Conservation (phyloP, 2,329 filamentous ascomycete species). For the Diaporthe sp. region DNA sequence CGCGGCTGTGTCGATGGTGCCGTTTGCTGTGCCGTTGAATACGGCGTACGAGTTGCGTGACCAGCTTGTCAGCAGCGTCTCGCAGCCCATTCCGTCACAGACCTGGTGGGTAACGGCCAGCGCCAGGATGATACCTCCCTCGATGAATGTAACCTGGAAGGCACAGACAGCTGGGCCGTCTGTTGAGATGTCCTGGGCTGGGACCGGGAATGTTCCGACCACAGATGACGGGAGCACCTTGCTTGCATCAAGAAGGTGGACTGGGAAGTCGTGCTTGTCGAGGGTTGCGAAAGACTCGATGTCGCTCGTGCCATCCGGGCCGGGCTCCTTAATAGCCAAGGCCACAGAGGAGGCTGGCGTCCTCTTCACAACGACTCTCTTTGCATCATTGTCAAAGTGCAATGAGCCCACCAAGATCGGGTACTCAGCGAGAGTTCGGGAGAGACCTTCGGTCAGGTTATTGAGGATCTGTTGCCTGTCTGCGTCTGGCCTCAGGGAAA, state of each 20-base stretch:
- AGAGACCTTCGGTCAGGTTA: conserved; percentile 16
- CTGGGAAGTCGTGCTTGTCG: conserved; percentile 35
- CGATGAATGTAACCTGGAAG: conserved; percentile 48
- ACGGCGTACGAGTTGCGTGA: conserved; percentile 45
- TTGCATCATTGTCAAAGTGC: conserved; percentile 34
- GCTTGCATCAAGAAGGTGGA: conserved; percentile 33
- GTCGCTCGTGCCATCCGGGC: conserved; percentile 3
- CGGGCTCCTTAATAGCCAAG: conserved; percentile 28
- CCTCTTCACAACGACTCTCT: conserved; percentile 23
- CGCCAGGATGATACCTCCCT: conserved; percentile 47
- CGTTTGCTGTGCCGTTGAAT: conserved; percentile 30
- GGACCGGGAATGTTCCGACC: conserved; percentile 23
- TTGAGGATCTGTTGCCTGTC: conserved; percentile 17
- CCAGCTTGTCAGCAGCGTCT: conserved; percentile 47
- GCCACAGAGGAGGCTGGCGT: conserved; percentile 12
- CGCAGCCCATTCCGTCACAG: conserved; percentile 46
- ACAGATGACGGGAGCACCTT: conserved; percentile 29
- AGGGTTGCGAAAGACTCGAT: conserved; percentile 24
- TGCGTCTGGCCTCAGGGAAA: conserved; percentile 11
- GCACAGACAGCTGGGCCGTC: conserved; percentile 31
- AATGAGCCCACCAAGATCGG: conserved; percentile 28
- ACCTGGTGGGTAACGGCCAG: conserved; percentile 46
- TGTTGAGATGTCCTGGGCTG: conserved; percentile 19
- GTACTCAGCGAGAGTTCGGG: conserved; percentile 29
- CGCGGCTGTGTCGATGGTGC: not conserved